Base-by-base conservation (phyloP, 345 rosid genomes). In the Raphanus sativus region DNA sequence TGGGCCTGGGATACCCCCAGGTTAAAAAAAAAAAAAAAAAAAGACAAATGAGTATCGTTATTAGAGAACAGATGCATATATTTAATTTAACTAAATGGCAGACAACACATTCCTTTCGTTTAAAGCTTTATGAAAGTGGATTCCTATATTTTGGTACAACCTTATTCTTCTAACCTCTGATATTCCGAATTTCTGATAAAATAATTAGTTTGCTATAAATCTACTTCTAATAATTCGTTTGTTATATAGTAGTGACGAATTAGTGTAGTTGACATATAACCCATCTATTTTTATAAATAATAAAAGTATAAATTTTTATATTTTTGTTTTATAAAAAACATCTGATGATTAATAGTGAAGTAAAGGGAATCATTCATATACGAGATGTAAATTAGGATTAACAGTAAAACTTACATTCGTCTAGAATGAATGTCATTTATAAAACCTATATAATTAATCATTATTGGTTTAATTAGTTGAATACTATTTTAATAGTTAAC, bases 51-150 rank as follows among this genome's bases (percentile, higher is more conserved):
- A 72, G 70, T 74, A 61, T 62, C 50, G 6, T 54, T 28, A 38
- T 34, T 38, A 55, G 30, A 66, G 59, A 62, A 50, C 24, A 16
- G 45, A 64, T 54, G 71, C 71, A 73, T 62, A 68, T 68, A 52
- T 74, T 62, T 54, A 62, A 74, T 50, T 40, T 15, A 8, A 52
- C 30, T 61, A 79, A 80, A 80, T 80, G 82, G 82, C 82, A 80
- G 82, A 80, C 82, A 80, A 80, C 79, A 80, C 38, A 63, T 74
- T 75, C 82, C 48, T 64, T 80, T 74, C 64, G 21, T 54, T 74
- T 13, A 79, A 79, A 79, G 82, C 67, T 80, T 68, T 80, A 55
- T 62, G 45, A 80, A 80, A 80, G 82, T 80, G 64, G 79, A 80
- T 80, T 74, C 82, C 75, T 69, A 74, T 26, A 79, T 63, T 65